Percentiles rank a stretch among this genome's conserved stretches.
Conservation (phyloP, 257 asterid species). For the Echium plantagineum region DNA sequence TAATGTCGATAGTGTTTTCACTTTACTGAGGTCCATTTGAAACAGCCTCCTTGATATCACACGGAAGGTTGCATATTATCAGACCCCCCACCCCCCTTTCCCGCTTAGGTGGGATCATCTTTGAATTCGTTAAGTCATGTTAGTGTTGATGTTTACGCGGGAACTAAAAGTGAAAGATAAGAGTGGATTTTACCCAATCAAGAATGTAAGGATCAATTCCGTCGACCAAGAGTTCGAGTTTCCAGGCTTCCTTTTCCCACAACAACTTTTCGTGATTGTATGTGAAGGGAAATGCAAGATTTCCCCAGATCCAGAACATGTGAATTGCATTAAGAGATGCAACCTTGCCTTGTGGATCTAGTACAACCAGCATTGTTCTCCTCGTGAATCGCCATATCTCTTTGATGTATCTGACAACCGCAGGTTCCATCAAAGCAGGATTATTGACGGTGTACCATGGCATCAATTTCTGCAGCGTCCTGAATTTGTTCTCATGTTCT, state of each 20-base stretch:
- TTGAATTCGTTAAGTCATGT: too few relatives aligned
- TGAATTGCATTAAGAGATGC: conserved; percentile 9
- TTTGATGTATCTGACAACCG: conserved; percentile 7
- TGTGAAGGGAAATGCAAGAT: conserved; percentile 11
- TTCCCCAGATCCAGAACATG: conserved; percentile 15
- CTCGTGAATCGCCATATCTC: conserved; percentile 1
- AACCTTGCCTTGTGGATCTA: conserved; percentile 8
- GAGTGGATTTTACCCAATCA: conserved; percentile 13
- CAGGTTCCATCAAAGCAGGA: conserved; percentile 1
- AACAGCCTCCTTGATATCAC: too few relatives aligned
- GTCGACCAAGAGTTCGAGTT: conserved; percentile 7
- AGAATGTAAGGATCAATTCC: conserved; percentile 4
- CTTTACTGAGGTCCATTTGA: too few relatives aligned
- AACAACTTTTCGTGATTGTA: conserved; percentile 1
- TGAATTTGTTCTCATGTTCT: conserved; percentile 13
- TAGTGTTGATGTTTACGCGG: too few relatives aligned
- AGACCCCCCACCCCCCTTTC: too few relatives aligned
- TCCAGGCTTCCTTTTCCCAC: conserved; percentile 13
- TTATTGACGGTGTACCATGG: conserved; percentile 8
- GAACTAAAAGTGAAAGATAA: background rate
- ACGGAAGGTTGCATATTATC: too few relatives aligned
- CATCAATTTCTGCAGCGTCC: background rate
- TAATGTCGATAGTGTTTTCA: too few relatives aligned
- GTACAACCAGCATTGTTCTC: conserved; percentile 6
- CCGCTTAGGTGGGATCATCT: too few relatives aligned